Conservation (phyloP, 495 filamentous ascomycete genomes). For the Daldinia vernicosa region DNA sequence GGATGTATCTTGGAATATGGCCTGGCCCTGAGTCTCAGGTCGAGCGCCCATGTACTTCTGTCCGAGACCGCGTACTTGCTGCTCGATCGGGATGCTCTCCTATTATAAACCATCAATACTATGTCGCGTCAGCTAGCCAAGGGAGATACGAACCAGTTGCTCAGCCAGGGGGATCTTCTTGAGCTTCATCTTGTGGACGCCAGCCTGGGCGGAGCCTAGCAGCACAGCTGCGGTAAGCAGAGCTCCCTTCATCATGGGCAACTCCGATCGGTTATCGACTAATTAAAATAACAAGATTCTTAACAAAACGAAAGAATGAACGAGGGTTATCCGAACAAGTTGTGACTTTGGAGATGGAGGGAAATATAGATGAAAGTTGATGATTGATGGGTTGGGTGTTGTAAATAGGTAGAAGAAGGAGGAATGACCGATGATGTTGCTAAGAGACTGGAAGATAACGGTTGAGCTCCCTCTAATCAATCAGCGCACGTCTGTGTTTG, state of each 20-base stretch:
- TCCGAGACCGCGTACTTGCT: slow-evolving; percentile 81
- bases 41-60: slow-evolving; percentile 94
- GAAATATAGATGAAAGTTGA: slow-evolving; percentile 18
- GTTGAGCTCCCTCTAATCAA: slow-evolving; percentile 26
- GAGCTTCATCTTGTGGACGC: slow-evolving; percentile 92
- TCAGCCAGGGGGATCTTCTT: slow-evolving; percentile 94
- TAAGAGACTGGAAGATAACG: slow-evolving; percentile 39
- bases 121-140: neutral
- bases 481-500: slow-evolving; percentile 4
- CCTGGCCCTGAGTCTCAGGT: slow-evolving; percentile 71
- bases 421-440: slow-evolving; percentile 40
- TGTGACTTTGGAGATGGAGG: slow-evolving; percentile 12
- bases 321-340: slow-evolving; percentile 3
- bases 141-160: slow-evolving; percentile 76
- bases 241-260: slow-evolving; percentile 80
- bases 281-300: slow-evolving; percentile 4
- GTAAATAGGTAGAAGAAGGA: slow-evolving; percentile 30
- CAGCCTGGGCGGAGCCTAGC: slow-evolving; percentile 82
- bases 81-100: slow-evolving; percentile 79
- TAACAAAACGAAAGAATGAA: slow-evolving; percentile 7
- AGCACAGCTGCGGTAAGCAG: slow-evolving; percentile 78
- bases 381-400: slow-evolving; percentile 15
- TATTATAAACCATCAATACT: slow-evolving; percentile 48
- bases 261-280: slow-evolving; percentile 25
- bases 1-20: slow-evolving; percentile 79